A percentile compares a stretch with the other conserved stretches of the same genome.
Evolutionary conservation across 108 stramenopile species (phyloP).

Genomic region (Bacterosira constricta): DNA sequence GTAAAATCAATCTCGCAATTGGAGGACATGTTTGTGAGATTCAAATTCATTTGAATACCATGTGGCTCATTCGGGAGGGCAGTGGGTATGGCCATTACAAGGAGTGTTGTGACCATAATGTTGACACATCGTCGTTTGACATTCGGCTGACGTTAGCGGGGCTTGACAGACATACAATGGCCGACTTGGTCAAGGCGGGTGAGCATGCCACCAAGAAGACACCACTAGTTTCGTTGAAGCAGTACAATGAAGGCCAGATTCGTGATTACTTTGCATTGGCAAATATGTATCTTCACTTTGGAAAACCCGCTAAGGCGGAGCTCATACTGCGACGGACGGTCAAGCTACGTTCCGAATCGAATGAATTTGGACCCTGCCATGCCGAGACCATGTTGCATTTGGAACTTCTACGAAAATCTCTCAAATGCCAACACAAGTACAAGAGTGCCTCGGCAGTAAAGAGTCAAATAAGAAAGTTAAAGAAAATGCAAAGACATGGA

Average conservation of each 20-base stretch:
- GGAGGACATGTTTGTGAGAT: slow-evolving; percentile 49
- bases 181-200: slow-evolving; percentile 27
- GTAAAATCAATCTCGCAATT: slow-evolving; percentile 41
- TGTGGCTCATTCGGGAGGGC: slow-evolving; percentile 42
- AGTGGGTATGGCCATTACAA: slow-evolving; percentile 40
- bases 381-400: slow-evolving; percentile 31
- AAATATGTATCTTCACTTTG: slow-evolving; percentile 24
- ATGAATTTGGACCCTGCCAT: slow-evolving; percentile 31
- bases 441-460: slow-evolving; percentile 23
- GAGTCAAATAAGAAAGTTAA: not conserved
- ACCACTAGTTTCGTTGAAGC: slow-evolving; percentile 11
- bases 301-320: slow-evolving; percentile 26
- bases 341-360: slow-evolving; percentile 28
- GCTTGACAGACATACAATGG: slow-evolving; percentile 24
- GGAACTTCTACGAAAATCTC: slow-evolving; percentile 20
- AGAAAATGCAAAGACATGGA: not conserved
- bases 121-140: slow-evolving; percentile 21
- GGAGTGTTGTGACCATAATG: slow-evolving; percentile 20
- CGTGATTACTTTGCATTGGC: slow-evolving; percentile 43
- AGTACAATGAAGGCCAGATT: slow-evolving; percentile 22
- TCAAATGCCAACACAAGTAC: slow-evolving; percentile 40
- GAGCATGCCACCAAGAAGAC: slow-evolving; percentile 10
- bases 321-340: slow-evolving; percentile 26
- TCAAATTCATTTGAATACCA: slow-evolving; percentile 37
- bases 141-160: slow-evolving; percentile 23